Percentiles rank a stretch among this genome's conserved stretches.
These are phyloP conservation scores for Ascosphaera aggregata DNA, from an alignment of 2,329 filamentous ascomycete genomes.

Conservation along the genomic window DNA sequence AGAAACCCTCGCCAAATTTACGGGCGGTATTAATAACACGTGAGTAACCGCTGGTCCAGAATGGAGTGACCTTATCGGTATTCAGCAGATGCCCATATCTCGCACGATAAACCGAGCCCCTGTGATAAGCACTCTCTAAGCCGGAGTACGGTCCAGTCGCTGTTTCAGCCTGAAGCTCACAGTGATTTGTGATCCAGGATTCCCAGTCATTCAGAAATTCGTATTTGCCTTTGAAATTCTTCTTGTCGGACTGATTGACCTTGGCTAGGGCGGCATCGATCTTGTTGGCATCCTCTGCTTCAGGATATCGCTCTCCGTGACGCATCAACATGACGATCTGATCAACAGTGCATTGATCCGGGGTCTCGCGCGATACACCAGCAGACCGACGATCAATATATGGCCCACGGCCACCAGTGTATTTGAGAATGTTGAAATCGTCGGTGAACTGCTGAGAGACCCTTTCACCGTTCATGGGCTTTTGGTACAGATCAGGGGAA, in stretches of 20 bases:
- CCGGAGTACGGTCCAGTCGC: slow-evolving; percentile 32
- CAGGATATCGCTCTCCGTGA: slow-evolving; percentile 9
- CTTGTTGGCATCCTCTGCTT: slow-evolving; percentile 1
- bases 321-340: slow-evolving; percentile 9
- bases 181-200: slow-evolving; percentile 7
- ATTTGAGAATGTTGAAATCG: slow-evolving; percentile 7
- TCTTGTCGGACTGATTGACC: slow-evolving; percentile 4
- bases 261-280: slow-evolving; percentile 6
- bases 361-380: slow-evolving; percentile 7
- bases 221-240: slow-evolving; percentile 6
- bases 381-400: slow-evolving; percentile 6
- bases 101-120: slow-evolving; percentile 29
- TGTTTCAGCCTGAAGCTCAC: slow-evolving; percentile 13
- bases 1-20: slow-evolving; percentile 31
- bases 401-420: slow-evolving; percentile 7
- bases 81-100: slow-evolving; percentile 27
- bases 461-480: not conserved
- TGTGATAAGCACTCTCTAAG: slow-evolving; percentile 28
- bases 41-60: slow-evolving; percentile 31
- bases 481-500: not conserved
- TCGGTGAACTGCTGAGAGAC: slow-evolving; percentile 5
- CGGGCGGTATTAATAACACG: slow-evolving; percentile 33
- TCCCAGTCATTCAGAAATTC: slow-evolving; percentile 8
- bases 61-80: slow-evolving; percentile 12
- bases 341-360: slow-evolving; percentile 7